These are phyloP conservation scores for Kluyveromyces dobzhanskii DNA, from an alignment of 805 yeast species.

Conservation along the genomic window DNA sequence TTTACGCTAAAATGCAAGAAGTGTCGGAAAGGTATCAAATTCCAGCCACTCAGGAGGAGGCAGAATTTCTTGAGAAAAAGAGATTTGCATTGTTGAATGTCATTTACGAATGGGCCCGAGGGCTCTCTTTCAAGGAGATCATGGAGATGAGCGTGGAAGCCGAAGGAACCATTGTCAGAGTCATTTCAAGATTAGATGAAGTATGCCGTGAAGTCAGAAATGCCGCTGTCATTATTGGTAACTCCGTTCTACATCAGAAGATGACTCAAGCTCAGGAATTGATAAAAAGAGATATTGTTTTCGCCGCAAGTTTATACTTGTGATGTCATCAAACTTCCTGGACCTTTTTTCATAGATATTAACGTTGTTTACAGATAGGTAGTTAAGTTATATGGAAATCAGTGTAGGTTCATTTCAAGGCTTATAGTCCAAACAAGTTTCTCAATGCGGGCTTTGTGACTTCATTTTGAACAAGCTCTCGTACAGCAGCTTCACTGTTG, in stretches of 20 bases:
- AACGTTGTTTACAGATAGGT: too few relatives aligned
- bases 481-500: conserved; percentile 14
- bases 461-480: conserved; percentile 12
- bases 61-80: conserved; percentile 70
- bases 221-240: conserved; percentile 92
- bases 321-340: conserved; percentile 27
- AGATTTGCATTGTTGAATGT: conserved; percentile 89
- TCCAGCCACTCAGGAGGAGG: conserved; percentile 73
- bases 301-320: conserved; percentile 88
- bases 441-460: conserved; percentile 12
- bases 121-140: conserved; percentile 82
- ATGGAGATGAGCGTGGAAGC: conserved; percentile 84
- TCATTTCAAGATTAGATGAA: conserved; percentile 88
- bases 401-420: neutral
- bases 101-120: conserved; percentile 97
- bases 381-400: too few relatives aligned
- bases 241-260: conserved; percentile 78
- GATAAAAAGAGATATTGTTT: conserved; percentile 93
- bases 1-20: conserved; percentile 52
- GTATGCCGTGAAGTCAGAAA: conserved; percentile 89
- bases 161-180: conserved; percentile 96
- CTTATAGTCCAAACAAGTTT: conserved; percentile 3
- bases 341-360: too few relatives aligned
- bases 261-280: conserved; percentile 89
- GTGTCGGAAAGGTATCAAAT: conserved; percentile 65